Conservation (phyloP, 352 stramenopile species). For the Globisporangium recalcitrans region DNA sequence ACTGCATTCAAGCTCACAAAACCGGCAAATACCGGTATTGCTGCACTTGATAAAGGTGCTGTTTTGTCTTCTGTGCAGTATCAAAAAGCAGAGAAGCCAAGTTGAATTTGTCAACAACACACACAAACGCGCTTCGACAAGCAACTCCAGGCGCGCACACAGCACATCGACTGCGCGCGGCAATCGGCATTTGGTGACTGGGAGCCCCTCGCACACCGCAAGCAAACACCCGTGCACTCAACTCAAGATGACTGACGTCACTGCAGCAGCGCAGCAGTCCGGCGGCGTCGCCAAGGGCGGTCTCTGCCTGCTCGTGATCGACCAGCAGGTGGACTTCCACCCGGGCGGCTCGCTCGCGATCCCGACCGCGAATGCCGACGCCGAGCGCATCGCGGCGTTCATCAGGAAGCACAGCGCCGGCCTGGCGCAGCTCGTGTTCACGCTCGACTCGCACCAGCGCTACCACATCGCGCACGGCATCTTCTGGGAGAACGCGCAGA, state of each 20-base stretch:
- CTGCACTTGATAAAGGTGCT: too few species aligned
- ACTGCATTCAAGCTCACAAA: too few species aligned
- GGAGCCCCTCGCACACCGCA: neutral
- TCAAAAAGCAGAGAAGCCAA: too few species aligned
- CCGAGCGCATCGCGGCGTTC: conserved; percentile 83
- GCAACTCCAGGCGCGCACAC: neutral
- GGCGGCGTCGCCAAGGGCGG: conserved; percentile 38
- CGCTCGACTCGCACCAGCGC: conserved; percentile 94
- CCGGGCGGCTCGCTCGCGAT: conserved; percentile 93
- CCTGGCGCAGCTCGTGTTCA: conserved; percentile 90
- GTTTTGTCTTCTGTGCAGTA: too few species aligned
- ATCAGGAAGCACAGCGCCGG: conserved; percentile 60
- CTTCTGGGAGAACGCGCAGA: conserved; percentile 86
- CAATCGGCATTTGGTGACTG: neutral
- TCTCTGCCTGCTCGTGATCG: conserved; percentile 89
- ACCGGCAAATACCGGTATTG: neutral
- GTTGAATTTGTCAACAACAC: neutral
- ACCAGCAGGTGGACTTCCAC: conserved; percentile 96
- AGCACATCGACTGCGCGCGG: neutral
- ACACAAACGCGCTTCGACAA: neutral
- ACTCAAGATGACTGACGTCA: conserved; percentile 23
- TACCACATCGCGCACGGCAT: conserved; percentile 93
- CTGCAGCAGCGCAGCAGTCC: conserved; percentile 34
- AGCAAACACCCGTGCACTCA: neutral
- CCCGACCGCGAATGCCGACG: conserved; percentile 88